phyloP scores from a whole-genome alignment of 495 filamentous ascomycete genomes.

The Podospora conica region DNA sequence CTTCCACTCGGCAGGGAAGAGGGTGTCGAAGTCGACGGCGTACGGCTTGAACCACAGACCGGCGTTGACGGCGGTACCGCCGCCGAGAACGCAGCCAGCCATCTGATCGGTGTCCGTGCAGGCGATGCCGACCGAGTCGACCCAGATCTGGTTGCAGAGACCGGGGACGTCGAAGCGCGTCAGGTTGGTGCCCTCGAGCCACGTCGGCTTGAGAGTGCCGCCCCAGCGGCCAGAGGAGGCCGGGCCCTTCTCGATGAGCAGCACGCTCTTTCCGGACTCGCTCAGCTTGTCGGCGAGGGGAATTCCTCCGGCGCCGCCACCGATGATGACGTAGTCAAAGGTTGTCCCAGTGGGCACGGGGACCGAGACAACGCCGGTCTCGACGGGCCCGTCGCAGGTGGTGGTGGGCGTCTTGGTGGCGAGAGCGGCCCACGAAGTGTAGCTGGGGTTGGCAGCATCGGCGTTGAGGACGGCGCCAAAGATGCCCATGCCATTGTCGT shows the following conservation, averaged over 20 bases:
- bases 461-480: conserved; percentile 35
- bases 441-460: conserved; percentile 43
- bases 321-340: conserved; percentile 61
- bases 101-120: conserved; percentile 62
- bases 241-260: conserved; percentile 57
- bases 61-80: conserved; percentile 66
- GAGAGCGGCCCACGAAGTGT: conserved; percentile 44
- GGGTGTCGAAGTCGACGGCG: conserved; percentile 60
- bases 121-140: conserved; percentile 50
- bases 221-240: conserved; percentile 52
- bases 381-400: conserved; percentile 27
- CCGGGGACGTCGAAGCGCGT: conserved; percentile 70
- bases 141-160: conserved; percentile 60
- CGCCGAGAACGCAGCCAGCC: conserved; percentile 36
- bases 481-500: conserved; percentile 39
- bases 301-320: conserved; percentile 55
- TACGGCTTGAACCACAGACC: conserved; percentile 47
- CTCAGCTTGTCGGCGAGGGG: conserved; percentile 56
- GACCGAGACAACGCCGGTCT: conserved; percentile 22
- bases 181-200: conserved; percentile 57
- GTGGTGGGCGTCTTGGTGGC: conserved; percentile 37
- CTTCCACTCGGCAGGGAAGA: conserved; percentile 71
- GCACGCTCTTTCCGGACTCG: conserved; percentile 50
- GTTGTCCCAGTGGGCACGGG: conserved; percentile 40
- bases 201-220: conserved; percentile 50